Evolutionary conservation across 2,329 filamentous ascomycete species (phyloP), one percentile per base, ranked within the genome.

Genomic region (Fusarium marasasianum): DNA sequence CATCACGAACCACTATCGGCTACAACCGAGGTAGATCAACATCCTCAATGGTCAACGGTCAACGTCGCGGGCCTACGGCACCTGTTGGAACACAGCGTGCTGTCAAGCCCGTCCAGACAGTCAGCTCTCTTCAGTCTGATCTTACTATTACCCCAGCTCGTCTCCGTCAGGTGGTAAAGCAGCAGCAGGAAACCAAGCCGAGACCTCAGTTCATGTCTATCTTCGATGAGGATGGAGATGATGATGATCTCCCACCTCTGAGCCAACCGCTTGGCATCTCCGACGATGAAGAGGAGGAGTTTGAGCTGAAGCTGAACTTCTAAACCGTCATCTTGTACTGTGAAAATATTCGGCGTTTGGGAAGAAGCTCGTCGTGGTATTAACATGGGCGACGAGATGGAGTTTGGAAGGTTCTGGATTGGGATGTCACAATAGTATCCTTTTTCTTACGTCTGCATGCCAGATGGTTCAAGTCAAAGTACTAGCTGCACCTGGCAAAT

Each of bases 1-100:
- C 91, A 11, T 97, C 95, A 4, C 90, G 91, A 72, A 95, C 91
- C 63, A 98, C 95, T 0, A 88, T 98, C 47, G 95, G 95, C 22
- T 98, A 97, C 80, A 93, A 90, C 63, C 94, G 93, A 81, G 95
- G 95, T 40, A 90, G 94, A 40, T 85, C 85, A 9, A 85, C 87
- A 9, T 87, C 86, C 4, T 86, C 86, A 1, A 81, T 87, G 47
- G 78, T 88, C 37, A 83, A 83, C 20, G 78, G 71, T 33, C 75
- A 67, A n/a, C 44, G 63, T 58, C 76, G 76, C 15, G 72, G 66
- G 50, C 37, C 58, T 55, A 64, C 53, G 37, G 69, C 75, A 33
- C 48, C 69, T n/a, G 38, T 31, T 20, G 65, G 69, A 24, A 48
- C 74, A 33, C 62, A 63, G 26, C 77, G 68, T 40, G n/a, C 61